Evolutionary conservation across 352 stramenopile species (phyloP), one percentile per base, ranked within the genome.

Genomic region (Thraustochytrium striatum): DNA sequence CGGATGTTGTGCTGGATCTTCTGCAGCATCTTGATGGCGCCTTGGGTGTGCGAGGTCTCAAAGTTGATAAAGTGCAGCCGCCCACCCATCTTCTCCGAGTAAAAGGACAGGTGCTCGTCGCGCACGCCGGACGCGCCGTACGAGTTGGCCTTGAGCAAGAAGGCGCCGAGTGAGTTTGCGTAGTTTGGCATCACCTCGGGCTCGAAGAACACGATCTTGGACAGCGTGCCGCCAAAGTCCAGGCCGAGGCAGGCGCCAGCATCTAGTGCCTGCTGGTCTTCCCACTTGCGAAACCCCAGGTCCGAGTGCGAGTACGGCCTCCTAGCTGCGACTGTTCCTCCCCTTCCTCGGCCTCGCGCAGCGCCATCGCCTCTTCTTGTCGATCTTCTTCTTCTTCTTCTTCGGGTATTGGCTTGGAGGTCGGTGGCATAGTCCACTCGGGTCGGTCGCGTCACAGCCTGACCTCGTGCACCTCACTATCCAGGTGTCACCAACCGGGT

Each of bases 41-140:
- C 75, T 19, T 72, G 61, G 38, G 65, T 52, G 8, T 21, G 41
- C 28, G 61, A 62, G 32, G 28, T 96, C 86, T 97, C 89, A 84
- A 96, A 97, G 41, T 85, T 88, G 57, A 97, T 93, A 83, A 99
- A 99, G 83, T 99, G 95, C 61, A 99, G 94, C 39, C 94, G 88
- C 36, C 94, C 95, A 55, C 95, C 91, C 2, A 99, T 86, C 53
- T 81, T 58, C 81, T 93, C 91, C 33, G 79, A 87, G 69, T 89
- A 86, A 38, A 95, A 89, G 57, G 87, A 88, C 53, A 98, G 85
- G 5, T 91, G 85, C 16, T 92, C 88, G 65, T 98, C 93, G 65
- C 95, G 89, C 47, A 96, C 90, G 9, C 91, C 91, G 19, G 87
- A 90, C 2, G 58, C 82, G 21, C 90, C 90, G 82, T 94, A 94